Evolutionary conservation across 352 stramenopile species (phyloP).

Genomic region (Phytopythium boreale): DNA sequence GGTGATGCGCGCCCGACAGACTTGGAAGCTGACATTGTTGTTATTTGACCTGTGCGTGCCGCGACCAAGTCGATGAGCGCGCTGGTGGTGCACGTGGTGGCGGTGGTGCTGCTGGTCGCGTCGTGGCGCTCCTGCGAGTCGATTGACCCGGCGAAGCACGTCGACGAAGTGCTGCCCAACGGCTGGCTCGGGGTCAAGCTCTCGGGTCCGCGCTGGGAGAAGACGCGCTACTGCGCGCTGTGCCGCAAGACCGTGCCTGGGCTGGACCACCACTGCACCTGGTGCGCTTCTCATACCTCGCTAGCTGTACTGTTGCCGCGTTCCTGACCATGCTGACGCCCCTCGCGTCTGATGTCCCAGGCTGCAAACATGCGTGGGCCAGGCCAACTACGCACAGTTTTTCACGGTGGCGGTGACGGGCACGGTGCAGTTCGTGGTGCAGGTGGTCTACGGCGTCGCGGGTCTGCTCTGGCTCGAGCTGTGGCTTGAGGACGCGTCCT

Average conservation of each 20-base stretch:
- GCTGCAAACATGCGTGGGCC: slow-evolving; percentile 84
- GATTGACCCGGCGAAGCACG: slow-evolving; percentile 53
- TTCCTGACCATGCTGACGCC: background rate
- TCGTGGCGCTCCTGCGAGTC: slow-evolving; percentile 72
- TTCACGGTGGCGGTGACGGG: slow-evolving; percentile 77
- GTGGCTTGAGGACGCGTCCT: slow-evolving; percentile 16
- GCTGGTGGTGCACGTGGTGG: slow-evolving; percentile 46
- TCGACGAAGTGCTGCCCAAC: slow-evolving; percentile 31
- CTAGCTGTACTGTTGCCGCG: background rate
- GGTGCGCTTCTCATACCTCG: slow-evolving; percentile 18
- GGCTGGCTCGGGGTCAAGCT: slow-evolving; percentile 76
- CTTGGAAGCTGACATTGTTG: slow-evolving; percentile 1
- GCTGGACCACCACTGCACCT: slow-evolving; percentile 87
- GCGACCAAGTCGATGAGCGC: slow-evolving; percentile 41
- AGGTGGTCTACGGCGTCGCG: slow-evolving; percentile 46
- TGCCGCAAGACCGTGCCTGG: slow-evolving; percentile 78
- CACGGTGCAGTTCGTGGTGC: slow-evolving; percentile 63
- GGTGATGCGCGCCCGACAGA: background rate
- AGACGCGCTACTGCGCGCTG: slow-evolving; percentile 73
- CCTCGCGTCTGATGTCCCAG: slow-evolving; percentile 14
- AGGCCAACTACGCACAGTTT: slow-evolving; percentile 85
- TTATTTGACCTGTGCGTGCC: background rate
- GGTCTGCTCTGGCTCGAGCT: slow-evolving; percentile 54
- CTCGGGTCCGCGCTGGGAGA: slow-evolving; percentile 70
- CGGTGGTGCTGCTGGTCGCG: slow-evolving; percentile 42